Conservation (phyloP, 1,284 basidiomycete species). For the Ceratobasidium sp. region DNA sequence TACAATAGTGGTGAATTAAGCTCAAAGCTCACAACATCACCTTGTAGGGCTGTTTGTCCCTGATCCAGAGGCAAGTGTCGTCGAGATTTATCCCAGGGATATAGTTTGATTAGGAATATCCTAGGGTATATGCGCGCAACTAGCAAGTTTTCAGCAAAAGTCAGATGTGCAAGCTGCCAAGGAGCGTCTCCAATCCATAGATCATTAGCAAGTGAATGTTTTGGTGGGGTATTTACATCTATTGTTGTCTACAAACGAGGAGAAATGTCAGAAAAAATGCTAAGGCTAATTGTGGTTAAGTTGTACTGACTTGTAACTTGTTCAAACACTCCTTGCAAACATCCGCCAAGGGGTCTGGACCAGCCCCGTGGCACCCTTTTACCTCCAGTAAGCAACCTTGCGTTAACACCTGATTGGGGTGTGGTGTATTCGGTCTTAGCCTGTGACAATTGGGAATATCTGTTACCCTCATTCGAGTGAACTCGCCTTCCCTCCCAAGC, state of each 20-base stretch:
- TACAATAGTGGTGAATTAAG: conserved; percentile 54
- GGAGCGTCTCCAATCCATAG: conserved; percentile 60
- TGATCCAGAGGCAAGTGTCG: conserved; percentile 47
- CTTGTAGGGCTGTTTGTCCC: conserved; percentile 56
- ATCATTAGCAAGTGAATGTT: conserved; percentile 56
- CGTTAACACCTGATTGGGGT: background rate
- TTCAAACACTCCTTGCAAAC: conserved; percentile 14
- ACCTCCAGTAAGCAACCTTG: conserved; percentile 7
- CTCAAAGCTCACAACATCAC: conserved; percentile 58
- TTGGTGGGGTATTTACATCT: conserved; percentile 45
- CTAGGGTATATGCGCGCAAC: conserved; percentile 54
- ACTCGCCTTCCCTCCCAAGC: too few species aligned
- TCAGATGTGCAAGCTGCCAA: conserved; percentile 52
- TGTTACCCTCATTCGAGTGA: background rate
- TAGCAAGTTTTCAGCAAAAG: conserved; percentile 56
- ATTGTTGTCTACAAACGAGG: background rate
- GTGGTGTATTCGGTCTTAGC: background rate
- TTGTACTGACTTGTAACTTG: background rate
- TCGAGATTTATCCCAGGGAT: conserved; percentile 52
- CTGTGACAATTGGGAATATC: background rate
- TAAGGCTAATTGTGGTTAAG: background rate
- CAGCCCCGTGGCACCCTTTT: background rate
- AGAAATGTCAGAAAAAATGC: background rate
- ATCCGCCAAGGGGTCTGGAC: background rate
- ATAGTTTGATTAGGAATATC: conserved; percentile 58